Evolutionary conservation across 129 eudicot genomes (phyloP).

Genomic region (Deinandra increscens): DNA sequence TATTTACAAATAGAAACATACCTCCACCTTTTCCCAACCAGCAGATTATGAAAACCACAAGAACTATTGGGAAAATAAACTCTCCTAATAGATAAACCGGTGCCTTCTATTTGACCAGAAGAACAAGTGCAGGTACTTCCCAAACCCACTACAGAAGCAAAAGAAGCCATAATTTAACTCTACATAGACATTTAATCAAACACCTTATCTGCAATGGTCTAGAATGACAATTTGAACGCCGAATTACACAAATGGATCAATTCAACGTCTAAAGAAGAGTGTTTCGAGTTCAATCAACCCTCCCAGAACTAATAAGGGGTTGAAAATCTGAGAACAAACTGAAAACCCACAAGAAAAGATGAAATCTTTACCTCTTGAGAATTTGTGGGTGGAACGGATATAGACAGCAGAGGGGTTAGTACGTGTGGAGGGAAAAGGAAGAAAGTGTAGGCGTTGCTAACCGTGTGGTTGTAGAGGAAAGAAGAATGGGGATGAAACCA

Average conservation of each 20-base stretch:
- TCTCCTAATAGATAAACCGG: slow-evolving; percentile 50
- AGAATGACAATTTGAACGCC: slow-evolving; percentile 1
- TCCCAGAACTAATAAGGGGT: neutral
- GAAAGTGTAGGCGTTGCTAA: neutral
- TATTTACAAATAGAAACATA: slow-evolving; percentile 71
- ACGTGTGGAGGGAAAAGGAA: slow-evolving; percentile 28
- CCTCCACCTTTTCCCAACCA: slow-evolving; percentile 67
- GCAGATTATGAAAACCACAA: slow-evolving; percentile 42
- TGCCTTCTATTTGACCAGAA: slow-evolving; percentile 55
- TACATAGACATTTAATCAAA: slow-evolving; percentile 30
- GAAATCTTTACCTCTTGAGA: slow-evolving; percentile 36
- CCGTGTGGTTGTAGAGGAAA: slow-evolving; percentile 34
- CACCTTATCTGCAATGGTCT: slow-evolving; percentile 36
- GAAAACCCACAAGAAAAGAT: slow-evolving; percentile 12
- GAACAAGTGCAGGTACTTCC: slow-evolving; percentile 69
- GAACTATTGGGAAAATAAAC: slow-evolving; percentile 43
- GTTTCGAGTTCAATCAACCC: neutral
- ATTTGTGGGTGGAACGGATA: slow-evolving; percentile 33
- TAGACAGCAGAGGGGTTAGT: slow-evolving; percentile 19
- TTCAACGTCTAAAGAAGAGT: neutral
- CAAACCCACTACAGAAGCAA: slow-evolving; percentile 86
- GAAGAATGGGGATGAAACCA: slow-evolving; percentile 27
- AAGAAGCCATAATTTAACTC: slow-evolving; percentile 52
- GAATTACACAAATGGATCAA: slow-evolving; percentile 26
- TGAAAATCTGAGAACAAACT: neutral